phyloP scores from a whole-genome alignment of 805 yeast species.

The Teunomyces funiuensis region DNA sequence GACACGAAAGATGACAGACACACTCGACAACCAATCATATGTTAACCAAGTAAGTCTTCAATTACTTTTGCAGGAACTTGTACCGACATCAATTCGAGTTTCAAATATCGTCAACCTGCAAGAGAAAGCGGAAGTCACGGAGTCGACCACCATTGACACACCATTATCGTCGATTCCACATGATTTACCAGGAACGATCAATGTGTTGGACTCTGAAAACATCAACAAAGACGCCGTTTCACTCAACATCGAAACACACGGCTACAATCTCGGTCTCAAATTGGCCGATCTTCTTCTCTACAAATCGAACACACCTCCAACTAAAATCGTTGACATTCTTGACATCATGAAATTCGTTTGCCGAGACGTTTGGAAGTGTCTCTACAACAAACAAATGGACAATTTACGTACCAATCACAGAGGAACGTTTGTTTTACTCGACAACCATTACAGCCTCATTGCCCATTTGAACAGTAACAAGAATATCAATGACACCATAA shows the following conservation, averaged over 20 bases:
- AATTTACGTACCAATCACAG: constrained; percentile 90
- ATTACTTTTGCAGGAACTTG: constrained; percentile 69
- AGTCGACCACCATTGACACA: constrained; percentile 25
- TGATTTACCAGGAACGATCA: constrained; percentile 45
- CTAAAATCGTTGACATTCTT: constrained; percentile 58
- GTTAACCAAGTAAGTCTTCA: constrained; percentile 61
- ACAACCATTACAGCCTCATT: constrained; percentile 58
- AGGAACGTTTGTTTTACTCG: constrained; percentile 78
- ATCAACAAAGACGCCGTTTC: constrained; percentile 50
- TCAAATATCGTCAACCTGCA: constrained; percentile 23
- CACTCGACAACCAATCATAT: constrained; percentile 26
- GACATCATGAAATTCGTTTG: constrained; percentile 91
- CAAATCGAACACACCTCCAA: constrained; percentile 35
- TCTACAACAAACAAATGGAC: constrained; percentile 86
- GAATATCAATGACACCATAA: constrained; percentile 45
- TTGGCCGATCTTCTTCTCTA: constrained; percentile 50
- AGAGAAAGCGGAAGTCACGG: constrained; percentile 1
- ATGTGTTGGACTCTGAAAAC: constrained; percentile 34
- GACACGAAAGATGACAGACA: constrained; percentile 14
- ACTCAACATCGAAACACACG: constrained; percentile 65
- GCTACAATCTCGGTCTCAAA: constrained; percentile 66
- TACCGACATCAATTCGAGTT: constrained; percentile 69
- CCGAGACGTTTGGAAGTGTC: constrained; percentile 82
- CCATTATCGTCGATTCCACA: constrained; percentile 28
- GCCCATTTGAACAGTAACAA: constrained; percentile 47